phyloP scores from a whole-genome alignment of 2,329 filamentous ascomycete genomes.

The Fusarium euwallaceae region DNA sequence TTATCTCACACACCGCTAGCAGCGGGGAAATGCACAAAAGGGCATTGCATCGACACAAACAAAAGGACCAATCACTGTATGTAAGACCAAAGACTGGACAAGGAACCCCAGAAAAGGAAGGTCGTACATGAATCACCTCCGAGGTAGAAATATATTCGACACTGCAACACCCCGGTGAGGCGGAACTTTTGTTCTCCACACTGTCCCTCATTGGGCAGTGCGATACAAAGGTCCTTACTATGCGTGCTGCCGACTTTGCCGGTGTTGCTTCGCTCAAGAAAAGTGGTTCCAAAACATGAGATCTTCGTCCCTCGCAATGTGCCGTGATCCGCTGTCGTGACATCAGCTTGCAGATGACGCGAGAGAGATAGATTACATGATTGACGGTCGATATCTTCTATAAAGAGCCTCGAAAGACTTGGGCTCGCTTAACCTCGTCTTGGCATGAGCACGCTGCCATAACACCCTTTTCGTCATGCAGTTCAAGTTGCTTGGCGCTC shows the following conservation, averaged over 20 bases:
- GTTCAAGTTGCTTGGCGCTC: constrained; percentile 36
- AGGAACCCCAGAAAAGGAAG: constrained; percentile 1
- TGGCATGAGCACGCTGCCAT: not conserved
- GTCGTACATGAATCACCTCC: not conserved
- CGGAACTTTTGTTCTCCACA: constrained; percentile 35
- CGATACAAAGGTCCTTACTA: not conserved
- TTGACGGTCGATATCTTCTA: not conserved
- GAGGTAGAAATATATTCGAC: constrained; percentile 2
- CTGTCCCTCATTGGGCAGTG: constrained; percentile 22
- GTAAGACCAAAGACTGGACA: not conserved
- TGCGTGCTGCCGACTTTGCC: constrained; percentile 31
- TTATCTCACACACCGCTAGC: not conserved
- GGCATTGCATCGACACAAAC: not conserved
- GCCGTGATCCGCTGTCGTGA: constrained; percentile 30
- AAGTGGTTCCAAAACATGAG: constrained; percentile 4
- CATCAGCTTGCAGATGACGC: constrained; percentile 20
- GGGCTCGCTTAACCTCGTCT: not conserved
- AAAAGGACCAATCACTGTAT: not conserved
- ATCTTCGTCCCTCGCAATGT: constrained; percentile 4
- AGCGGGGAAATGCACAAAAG: not conserved
- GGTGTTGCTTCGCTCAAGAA: not conserved
- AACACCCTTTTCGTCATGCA: constrained; percentile 23
- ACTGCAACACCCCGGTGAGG: constrained; percentile 8
- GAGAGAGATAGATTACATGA: not conserved
- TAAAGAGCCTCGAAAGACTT: constrained; percentile 6